Conservation (phyloP, 139 green algal species). For the Tetradesmus lagerheimii region DNA sequence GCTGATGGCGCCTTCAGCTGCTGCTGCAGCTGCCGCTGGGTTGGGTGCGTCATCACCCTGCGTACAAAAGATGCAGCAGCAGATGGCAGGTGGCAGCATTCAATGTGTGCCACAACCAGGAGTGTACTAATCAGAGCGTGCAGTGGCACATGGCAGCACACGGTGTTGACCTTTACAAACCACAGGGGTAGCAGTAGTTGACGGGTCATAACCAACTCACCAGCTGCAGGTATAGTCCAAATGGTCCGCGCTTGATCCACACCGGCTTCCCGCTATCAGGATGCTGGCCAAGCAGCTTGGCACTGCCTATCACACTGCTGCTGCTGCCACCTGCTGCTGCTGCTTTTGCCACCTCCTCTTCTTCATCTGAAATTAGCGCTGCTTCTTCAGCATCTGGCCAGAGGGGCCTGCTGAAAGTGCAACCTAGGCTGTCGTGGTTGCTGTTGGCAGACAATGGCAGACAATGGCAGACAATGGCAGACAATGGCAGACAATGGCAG, state of each 20-base stretch:
- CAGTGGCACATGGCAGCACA: no score
- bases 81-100: no score
- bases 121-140: no score
- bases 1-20: not conserved
- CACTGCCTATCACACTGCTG: slow-evolving; percentile 13
- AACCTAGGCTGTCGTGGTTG: slow-evolving; percentile 47
- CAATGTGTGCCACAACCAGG: no score
- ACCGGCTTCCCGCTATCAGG: slow-evolving; percentile 60
- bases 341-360: not conserved
- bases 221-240: slow-evolving; percentile 79
- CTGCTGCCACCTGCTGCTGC: not conserved
- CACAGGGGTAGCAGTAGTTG: no score
- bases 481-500: no score
- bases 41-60: slow-evolving; percentile 9
- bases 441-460: no score
- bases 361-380: slow-evolving; percentile 18
- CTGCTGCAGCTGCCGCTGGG: slow-evolving; percentile 16
- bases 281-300: slow-evolving; percentile 56
- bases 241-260: slow-evolving; percentile 71
- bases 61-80: not conserved
- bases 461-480: no score
- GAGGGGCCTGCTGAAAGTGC: slow-evolving; percentile 59
- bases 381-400: slow-evolving; percentile 8
- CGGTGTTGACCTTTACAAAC: no score
- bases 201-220: no score